Conservation (phyloP, 192 early-diverging fungal genomes). For the Rhizoclosmatium globosum region DNA sequence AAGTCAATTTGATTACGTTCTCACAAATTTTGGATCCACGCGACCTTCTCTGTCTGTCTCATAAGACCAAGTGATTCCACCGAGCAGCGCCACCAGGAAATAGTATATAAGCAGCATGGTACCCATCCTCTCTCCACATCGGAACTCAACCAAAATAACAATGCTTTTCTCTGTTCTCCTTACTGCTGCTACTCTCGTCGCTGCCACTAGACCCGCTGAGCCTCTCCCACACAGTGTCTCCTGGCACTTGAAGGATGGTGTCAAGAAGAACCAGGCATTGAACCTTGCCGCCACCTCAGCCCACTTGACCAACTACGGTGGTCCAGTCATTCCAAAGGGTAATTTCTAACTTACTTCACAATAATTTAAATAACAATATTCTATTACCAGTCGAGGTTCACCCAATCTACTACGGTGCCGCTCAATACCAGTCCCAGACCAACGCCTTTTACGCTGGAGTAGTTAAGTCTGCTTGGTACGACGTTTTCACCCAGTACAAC, state of each 20-base stretch:
- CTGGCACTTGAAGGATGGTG: background rate
- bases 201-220: background rate
- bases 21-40: no score
- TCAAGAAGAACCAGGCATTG: background rate
- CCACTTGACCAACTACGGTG: conserved; percentile 22
- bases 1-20: no score
- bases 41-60: no score
- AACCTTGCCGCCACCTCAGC: background rate
- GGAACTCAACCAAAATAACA: background rate
- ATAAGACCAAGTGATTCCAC: no score
- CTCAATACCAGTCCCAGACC: conserved; percentile 23
- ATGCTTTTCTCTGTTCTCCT: background rate
- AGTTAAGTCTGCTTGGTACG: background rate
- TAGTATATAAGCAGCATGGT: no score
- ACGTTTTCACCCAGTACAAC: conserved; percentile 18
- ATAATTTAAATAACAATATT: background rate
- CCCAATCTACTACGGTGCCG: conserved; percentile 35
- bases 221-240: background rate
- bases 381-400: conserved; percentile 31
- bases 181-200: background rate
- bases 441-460: conserved; percentile 33
- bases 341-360: background rate
- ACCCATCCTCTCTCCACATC: no score
- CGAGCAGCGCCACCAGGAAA: no score
- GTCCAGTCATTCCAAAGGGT: conserved; percentile 19